Conservation (phyloP, 192 early-diverging fungal genomes). For the Coemansia sp. region DNA sequence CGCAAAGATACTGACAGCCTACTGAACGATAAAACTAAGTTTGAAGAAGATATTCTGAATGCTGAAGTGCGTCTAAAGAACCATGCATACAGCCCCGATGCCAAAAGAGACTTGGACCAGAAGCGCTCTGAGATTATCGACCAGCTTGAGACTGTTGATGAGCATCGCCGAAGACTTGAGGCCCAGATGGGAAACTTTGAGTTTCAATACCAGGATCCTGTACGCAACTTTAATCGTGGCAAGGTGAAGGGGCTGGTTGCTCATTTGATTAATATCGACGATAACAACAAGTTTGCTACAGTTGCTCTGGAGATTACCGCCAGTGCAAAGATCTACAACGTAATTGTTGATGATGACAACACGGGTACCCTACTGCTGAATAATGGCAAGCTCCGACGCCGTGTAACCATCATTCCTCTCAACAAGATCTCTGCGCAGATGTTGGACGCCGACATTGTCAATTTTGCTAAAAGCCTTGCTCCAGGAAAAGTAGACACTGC, state of each 20-base stretch:
- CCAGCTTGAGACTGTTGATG: constrained; percentile 41
- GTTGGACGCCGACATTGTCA: constrained; percentile 41
- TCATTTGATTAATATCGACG: constrained; percentile 76
- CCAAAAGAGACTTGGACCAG: constrained; percentile 39
- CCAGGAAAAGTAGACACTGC: constrained; percentile 90
- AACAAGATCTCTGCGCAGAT: constrained; percentile 79
- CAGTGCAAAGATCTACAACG: constrained; percentile 91
- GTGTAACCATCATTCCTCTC: constrained; percentile 92
- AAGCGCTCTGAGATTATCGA: constrained; percentile 32
- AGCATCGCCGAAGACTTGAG: constrained; percentile 42
- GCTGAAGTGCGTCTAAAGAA: constrained; percentile 21
- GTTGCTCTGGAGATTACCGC: constrained; percentile 93
- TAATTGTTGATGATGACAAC: constrained; percentile 89
- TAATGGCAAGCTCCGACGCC: constrained; percentile 70
- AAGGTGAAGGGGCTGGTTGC: constrained; percentile 94
- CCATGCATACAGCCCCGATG: constrained; percentile 35
- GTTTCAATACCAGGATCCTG: constrained; percentile 83
- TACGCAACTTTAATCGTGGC: constrained; percentile 82
- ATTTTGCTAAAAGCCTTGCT: constrained; percentile 75
- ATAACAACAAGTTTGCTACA: constrained; percentile 63
- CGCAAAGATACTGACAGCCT: constrained; percentile 67
- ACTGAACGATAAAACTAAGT: constrained; percentile 40
- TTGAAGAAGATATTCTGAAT: constrained; percentile 29
- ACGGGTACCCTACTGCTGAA: constrained; percentile 80
- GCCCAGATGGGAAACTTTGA: constrained; percentile 63